Evolutionary conservation across 2,329 filamentous ascomycete species (phyloP).

Genomic region (Exophiala calicioides): DNA sequence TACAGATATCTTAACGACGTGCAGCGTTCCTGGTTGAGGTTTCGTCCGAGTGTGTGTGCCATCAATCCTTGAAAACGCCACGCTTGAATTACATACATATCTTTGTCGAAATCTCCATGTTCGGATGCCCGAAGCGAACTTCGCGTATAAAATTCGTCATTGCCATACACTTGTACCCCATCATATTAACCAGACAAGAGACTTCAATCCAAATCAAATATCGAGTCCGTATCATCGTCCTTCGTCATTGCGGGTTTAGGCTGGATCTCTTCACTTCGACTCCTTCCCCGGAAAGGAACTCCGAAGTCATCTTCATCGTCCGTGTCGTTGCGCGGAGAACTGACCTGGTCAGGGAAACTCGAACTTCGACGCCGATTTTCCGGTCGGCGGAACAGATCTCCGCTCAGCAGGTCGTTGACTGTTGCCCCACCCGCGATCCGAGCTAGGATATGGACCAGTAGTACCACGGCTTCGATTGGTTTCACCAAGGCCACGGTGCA

Average conservation of each 20-base stretch:
- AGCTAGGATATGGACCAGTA: constrained; percentile 80
- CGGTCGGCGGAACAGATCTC: constrained; percentile 26
- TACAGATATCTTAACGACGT: no score
- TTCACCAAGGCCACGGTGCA: constrained; percentile 75
- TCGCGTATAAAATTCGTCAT: no score
- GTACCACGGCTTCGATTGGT: constrained; percentile 72
- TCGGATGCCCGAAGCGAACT: neutral
- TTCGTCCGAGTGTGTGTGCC: no score
- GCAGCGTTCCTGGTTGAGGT: no score
- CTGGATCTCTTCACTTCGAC: constrained; percentile 5
- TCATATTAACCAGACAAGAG: neutral
- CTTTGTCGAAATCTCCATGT: neutral
- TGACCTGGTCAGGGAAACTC: constrained; percentile 22
- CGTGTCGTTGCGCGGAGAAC: constrained; percentile 25
- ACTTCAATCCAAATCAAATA: constrained; percentile 27
- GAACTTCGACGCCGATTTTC: constrained; percentile 25
- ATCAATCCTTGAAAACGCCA: neutral
- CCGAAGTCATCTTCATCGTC: constrained; percentile 42
- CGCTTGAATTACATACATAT: neutral
- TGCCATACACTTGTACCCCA: no score
- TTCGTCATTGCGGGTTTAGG: neutral
- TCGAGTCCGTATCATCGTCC: constrained; percentile 20
- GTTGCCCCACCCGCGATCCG: constrained; percentile 61
- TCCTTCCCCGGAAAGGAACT: constrained; percentile 36
- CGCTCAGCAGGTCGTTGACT: constrained; percentile 33